Evolutionary conservation across 192 early-diverging fungal species (phyloP), one percentile per base, ranked within the genome.

Genomic region (Podila verticillata): DNA sequence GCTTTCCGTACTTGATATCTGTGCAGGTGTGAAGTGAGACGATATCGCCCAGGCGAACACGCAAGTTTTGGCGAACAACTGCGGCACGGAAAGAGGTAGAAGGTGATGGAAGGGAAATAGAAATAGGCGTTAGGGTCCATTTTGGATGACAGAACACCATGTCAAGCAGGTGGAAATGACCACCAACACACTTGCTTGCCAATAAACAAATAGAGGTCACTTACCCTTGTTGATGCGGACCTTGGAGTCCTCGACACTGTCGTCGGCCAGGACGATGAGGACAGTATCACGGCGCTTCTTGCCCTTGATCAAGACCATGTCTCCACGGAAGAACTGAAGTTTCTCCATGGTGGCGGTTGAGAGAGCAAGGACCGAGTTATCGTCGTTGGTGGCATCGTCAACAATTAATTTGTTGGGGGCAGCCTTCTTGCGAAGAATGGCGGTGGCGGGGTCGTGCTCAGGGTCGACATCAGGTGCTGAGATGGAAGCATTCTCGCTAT

Each of bases 401-500:
- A 99, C 95, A 86, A 99, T 94, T 60, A 99, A 85, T 89, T 99
- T 99, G 89, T 99, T 99, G n/a, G 95, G 95, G 48, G 96, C 93
- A 0, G 94, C 80, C 83, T 99, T 99, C 74, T 93, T 92, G 78
- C 96, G 95, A 61, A 99, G 86, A 79, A 99, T 99, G 61, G 97
- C 98, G 19, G 95, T 94, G 51, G 97, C 93, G 35, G 92, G 87
- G 87, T 99, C 98, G 61, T 95, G 87, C 48, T 85, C 87, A 30
- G 91, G 85, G 80, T 93, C 89, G 36, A 74, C 70, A 59, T 81
- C 48, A 26, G 84, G 66, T 8, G 85, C 80, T 58, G 72, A 57
- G 36, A 86, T 86, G 44, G 85, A 85, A 59, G 91, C 86, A 64
- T 92, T 91, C 44, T 87, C 81, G 48, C 86, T 89, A 82, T 51